Conservation (phyloP, 1,139 yeast genomes). For the Candida sp. region DNA sequence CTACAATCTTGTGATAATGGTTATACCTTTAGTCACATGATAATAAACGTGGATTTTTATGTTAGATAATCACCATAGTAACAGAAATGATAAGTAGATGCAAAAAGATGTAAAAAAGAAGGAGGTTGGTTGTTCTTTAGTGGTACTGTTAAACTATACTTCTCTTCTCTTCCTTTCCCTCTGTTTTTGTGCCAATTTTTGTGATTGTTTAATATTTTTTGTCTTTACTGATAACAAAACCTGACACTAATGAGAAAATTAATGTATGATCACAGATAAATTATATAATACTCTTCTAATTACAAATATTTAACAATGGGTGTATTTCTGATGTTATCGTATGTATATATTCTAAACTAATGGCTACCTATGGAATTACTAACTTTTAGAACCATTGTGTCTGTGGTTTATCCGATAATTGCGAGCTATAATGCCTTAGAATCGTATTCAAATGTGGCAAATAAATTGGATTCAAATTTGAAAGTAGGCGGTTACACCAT, state of each 20-base stretch:
- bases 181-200: too few relatives aligned
- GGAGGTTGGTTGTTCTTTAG: too few relatives aligned
- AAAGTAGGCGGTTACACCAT: slow-evolving; percentile 35
- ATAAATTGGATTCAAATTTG: slow-evolving; percentile 20
- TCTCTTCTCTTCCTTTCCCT: too few relatives aligned
- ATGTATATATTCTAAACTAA: slow-evolving; percentile 6
- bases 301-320: slow-evolving; percentile 8
- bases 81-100: too few relatives aligned
- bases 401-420: slow-evolving; percentile 49
- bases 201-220: too few relatives aligned
- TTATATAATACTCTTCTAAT: not conserved
- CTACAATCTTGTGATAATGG: too few relatives aligned
- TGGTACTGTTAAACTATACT: too few relatives aligned
- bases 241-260: not conserved
- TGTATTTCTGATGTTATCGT: slow-evolving; percentile 15
- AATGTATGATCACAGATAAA: not conserved
- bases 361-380: not conserved
- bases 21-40: too few relatives aligned
- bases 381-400: slow-evolving; percentile 26
- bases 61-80: too few relatives aligned
- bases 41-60: too few relatives aligned
- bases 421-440: slow-evolving; percentile 53
- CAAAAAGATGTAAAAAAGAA: too few relatives aligned
- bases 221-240: not conserved
- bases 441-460: slow-evolving; percentile 27